phyloP scores from a whole-genome alignment of 2,329 filamentous ascomycete species.

The Sodiomyces alkalinus region DNA sequence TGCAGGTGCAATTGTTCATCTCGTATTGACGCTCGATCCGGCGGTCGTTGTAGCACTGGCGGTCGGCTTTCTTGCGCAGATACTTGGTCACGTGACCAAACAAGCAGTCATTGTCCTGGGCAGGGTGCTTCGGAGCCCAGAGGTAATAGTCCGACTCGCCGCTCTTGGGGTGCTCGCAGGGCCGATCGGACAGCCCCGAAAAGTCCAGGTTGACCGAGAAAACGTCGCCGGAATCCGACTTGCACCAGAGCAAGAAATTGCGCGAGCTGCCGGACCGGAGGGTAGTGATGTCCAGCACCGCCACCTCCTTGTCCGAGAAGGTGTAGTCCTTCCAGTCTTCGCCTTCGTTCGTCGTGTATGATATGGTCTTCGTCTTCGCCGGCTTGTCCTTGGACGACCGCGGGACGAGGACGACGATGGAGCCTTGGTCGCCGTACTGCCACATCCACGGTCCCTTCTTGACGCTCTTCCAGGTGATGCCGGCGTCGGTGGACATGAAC shows the following conservation, averaged over 20 bases:
- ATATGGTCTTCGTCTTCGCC: conserved; percentile 51
- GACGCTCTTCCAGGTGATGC: conserved; percentile 70
- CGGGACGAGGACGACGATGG: conserved; percentile 76
- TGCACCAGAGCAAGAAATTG: conserved; percentile 85
- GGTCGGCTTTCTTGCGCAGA: conserved; percentile 71
- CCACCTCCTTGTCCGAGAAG: conserved; percentile 58
- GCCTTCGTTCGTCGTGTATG: conserved; percentile 73
- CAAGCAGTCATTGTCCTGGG: conserved; percentile 64
- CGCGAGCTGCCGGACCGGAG: conserved; percentile 77
- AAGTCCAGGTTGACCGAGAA: conserved; percentile 82
- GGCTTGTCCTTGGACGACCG: conserved; percentile 51
- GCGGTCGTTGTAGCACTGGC: conserved; percentile 68
- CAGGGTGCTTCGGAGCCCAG: conserved; percentile 78
- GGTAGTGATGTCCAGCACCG: conserved; percentile 70
- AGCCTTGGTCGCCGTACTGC: conserved; percentile 93
- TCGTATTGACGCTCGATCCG: conserved; percentile 56
- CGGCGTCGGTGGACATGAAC: conserved; percentile 84
- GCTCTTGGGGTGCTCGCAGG: conserved; percentile 55
- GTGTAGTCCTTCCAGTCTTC: conserved; percentile 59
- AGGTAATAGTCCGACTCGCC: conserved; percentile 59
- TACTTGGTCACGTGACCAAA: conserved; percentile 88
- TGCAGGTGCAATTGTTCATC: conserved; percentile 70
- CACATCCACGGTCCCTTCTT: conserved; percentile 84
- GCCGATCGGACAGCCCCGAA: conserved; percentile 55
- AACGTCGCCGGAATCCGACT: conserved; percentile 36